Percentiles rank a stretch among this genome's conserved stretches.
phyloP scores from a whole-genome alignment of 345 rosid genomes.

The Garcia nutans region DNA sequence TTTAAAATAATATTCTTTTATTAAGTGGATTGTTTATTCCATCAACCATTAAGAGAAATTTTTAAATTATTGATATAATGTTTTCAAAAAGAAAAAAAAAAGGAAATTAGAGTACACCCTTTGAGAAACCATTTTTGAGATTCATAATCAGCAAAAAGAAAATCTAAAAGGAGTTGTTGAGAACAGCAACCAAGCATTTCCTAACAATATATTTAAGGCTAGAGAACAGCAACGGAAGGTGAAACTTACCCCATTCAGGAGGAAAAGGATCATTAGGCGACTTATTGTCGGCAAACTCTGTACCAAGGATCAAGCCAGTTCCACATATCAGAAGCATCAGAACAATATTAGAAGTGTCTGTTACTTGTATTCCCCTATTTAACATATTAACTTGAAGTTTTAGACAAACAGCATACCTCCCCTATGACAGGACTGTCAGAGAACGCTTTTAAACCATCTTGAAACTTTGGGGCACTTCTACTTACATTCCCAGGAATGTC shows the following conservation, averaged over 20 bases:
- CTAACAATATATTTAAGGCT: neutral
- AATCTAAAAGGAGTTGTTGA: neutral
- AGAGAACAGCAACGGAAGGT: neutral
- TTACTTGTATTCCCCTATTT: neutral
- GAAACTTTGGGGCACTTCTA: constrained; percentile 65
- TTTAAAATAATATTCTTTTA: neutral
- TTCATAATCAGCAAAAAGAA: neutral
- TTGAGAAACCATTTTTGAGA: neutral
- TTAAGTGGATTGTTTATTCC: neutral
- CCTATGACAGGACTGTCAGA: constrained; percentile 82
- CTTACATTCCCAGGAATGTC: constrained; percentile 61
- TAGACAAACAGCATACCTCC: constrained; percentile 49
- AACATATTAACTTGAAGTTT: neutral
- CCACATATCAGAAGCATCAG: constrained; percentile 71
- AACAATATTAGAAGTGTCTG: constrained; percentile 5
- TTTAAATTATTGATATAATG: too few relatives aligned
- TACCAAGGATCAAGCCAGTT: constrained; percentile 84
- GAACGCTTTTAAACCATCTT: constrained; percentile 82
- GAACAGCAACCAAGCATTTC: neutral
- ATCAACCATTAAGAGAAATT: neutral
- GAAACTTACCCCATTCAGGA: constrained; percentile 84
- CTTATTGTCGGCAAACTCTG: constrained; percentile 84
- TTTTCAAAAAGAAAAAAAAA: too few relatives aligned
- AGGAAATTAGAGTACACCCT: neutral
- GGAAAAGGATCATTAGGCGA: constrained; percentile 90